A percentile compares a stretch with the other conserved stretches of the same genome.
These are phyloP conservation scores for Hortiboletus flavorubellus DNA, from an alignment of 768 basidiomycete genomes.

Conservation along the genomic window DNA sequence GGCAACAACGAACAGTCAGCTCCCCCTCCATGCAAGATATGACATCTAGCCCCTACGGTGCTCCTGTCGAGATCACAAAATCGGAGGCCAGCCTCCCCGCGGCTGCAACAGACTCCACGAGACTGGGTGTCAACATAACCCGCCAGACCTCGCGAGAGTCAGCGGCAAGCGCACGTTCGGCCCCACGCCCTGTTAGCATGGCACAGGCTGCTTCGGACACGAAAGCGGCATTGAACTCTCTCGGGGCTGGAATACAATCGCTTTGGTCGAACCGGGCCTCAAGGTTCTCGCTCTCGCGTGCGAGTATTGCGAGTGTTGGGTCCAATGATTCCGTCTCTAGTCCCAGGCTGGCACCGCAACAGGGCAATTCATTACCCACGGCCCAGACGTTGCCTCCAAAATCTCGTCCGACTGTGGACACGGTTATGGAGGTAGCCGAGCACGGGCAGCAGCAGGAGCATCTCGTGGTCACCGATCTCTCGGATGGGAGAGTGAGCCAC, in stretches of 20 bases:
- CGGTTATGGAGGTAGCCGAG: constrained; percentile 26
- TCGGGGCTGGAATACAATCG: constrained; percentile 48
- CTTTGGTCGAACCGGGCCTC: constrained; percentile 42
- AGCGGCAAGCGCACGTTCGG: constrained; percentile 4
- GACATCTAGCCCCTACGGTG: constrained; percentile 15
- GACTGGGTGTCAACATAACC: constrained; percentile 9
- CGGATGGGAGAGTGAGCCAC: constrained; percentile 7
- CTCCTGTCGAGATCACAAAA: constrained; percentile 30
- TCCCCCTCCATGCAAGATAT: constrained; percentile 26
- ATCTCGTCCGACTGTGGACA: constrained; percentile 20
- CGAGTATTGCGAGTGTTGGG: constrained; percentile 23
- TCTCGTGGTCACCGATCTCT: background rate
- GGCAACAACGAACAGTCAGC: constrained; percentile 43
- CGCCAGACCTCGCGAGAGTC: constrained; percentile 30
- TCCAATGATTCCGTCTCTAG: constrained; percentile 24
- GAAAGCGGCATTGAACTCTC: constrained; percentile 35
- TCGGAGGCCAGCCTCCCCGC: constrained; percentile 24
- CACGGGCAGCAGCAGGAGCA: constrained; percentile 17
- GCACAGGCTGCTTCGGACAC: constrained; percentile 34
- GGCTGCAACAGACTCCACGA: constrained; percentile 13
- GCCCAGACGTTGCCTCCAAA: constrained; percentile 13
- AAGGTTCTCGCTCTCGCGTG: constrained; percentile 37
- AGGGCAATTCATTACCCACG: background rate
- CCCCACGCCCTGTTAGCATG: constrained; percentile 25
- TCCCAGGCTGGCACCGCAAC: constrained; percentile 5